Base-by-base conservation (phyloP, 2,329 filamentous ascomycete species). In the Zymoseptoria passerinii region DNA sequence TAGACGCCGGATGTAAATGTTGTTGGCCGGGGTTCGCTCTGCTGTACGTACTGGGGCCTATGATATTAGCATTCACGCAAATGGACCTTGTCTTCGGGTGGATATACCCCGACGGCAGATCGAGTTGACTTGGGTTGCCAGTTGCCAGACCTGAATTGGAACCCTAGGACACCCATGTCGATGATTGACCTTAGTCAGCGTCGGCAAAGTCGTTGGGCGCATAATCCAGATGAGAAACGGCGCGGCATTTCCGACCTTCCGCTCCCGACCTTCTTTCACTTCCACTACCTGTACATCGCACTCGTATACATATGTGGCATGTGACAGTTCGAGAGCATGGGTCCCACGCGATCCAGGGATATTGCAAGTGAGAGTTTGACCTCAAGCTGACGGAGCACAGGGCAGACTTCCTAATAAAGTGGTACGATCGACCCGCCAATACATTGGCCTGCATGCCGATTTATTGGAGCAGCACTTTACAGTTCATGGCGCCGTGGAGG, bases 1-100 rank as follows among this genome's bases (percentile, higher is more conserved):
- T 68, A 62, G 50, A 48, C 13, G 49, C n/a, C n/a, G 35, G 16
- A 44, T 44, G 35, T 49, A 13, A 19, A 51, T 20, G n/a, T 13
- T 7, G 49, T 23, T 51, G 9, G 16, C n/a, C 19, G 16, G 6
- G 35, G 35, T n/a, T 44, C 5, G 16, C 13, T 44, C 35, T 44
- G 7, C 35, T 44, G 35, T 44, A 44, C 35, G 35, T 16, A n/a
- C 13, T n/a, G 13, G 7, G 35, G 16, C 35, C 5, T 44, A 16
- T 16, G 16, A 44, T 44, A n/a, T 13, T 44, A 44, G 35, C 13
- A 44, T 16, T 16, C n/a, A 6, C n/a, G 16, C 16, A 16, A 5
- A 44, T 16, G 13, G 35, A 44, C 16, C 7, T 44, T 16, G 35
- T 16, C 13, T 16, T 2, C 13, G n/a, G 10, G 35, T 16, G 35